Evolutionary conservation across 192 early-diverging fungal genomes (phyloP).

Genomic region (Gamsiella multidivaricata): DNA sequence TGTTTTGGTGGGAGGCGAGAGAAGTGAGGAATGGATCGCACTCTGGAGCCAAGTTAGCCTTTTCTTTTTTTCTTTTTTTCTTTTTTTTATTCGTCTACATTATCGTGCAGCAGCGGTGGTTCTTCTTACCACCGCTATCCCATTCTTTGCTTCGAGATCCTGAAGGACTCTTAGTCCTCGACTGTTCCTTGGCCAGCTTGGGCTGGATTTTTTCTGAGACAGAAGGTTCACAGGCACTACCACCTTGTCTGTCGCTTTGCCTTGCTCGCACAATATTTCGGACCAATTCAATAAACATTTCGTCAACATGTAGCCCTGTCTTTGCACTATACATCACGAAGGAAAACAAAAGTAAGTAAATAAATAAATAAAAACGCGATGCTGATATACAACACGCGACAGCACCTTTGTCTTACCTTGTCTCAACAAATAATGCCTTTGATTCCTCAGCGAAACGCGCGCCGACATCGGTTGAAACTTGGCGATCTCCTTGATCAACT

Average conservation of each 20-base stretch:
- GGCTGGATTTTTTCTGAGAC: no score
- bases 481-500: conserved; percentile 63
- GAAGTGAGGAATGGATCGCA: no score
- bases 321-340: conserved; percentile 25
- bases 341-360: neutral
- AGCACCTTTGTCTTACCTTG: conserved; percentile 42
- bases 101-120: conserved; percentile 16
- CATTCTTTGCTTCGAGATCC: neutral
- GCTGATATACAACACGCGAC: no score
- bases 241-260: neutral
- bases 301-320: conserved; percentile 32
- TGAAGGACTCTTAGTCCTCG: neutral
- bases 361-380: neutral
- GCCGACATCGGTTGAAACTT: conserved; percentile 66
- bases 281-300: conserved; percentile 30
- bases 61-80: neutral
- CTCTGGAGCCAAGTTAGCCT: no score
- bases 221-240: neutral
- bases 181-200: no score
- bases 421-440: conserved; percentile 72
- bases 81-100: conserved; percentile 14
- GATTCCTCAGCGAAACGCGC: conserved; percentile 65
- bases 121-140: conserved; percentile 1
- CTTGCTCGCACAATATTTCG: conserved; percentile 25
- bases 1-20: no score